phyloP scores from a whole-genome alignment of 257 asterid genomes.

The Nicotiana tomentosiformis region DNA sequence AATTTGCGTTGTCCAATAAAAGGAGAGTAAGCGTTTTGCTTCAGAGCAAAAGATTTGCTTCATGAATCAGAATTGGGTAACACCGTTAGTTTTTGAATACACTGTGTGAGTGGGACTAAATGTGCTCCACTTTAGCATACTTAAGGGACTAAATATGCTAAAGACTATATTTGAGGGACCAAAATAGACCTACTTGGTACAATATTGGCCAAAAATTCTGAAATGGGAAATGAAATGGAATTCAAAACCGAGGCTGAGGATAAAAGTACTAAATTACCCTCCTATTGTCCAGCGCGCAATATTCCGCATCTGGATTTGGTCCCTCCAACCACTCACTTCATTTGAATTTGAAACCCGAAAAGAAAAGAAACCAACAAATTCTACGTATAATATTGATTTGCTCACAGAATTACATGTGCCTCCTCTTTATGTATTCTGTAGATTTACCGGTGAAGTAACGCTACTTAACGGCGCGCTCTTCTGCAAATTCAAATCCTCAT shows the following conservation, averaged over 20 bases:
- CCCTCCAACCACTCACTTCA: constrained; percentile 14
- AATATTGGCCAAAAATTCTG: no score
- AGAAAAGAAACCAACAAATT: not conserved
- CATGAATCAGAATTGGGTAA: no score
- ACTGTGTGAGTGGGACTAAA: no score
- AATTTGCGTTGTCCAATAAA: no score
- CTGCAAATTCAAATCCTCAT: constrained; percentile 25
- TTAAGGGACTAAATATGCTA: no score
- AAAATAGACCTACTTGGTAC: no score
- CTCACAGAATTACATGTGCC: not conserved
- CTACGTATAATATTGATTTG: not conserved
- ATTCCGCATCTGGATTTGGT: constrained; percentile 10
- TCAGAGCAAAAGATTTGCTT: no score
- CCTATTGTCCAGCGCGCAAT: not conserved
- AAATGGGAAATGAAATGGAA: not conserved
- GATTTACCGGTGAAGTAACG: constrained; percentile 6
- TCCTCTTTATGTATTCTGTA: not conserved
- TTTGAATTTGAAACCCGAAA: constrained; percentile 31
- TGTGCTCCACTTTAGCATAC: no score
- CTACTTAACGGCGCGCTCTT: constrained; percentile 24
- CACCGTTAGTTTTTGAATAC: no score
- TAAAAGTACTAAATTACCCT: not conserved
- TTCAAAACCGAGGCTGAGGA: not conserved
- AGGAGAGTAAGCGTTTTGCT: no score
- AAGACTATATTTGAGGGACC: no score